Percentiles rank a stretch among this genome's conserved stretches.
These are phyloP conservation scores for Pleurotus citrinopileatus DNA, from an alignment of 768 basidiomycete species.

Conservation along the genomic window DNA sequence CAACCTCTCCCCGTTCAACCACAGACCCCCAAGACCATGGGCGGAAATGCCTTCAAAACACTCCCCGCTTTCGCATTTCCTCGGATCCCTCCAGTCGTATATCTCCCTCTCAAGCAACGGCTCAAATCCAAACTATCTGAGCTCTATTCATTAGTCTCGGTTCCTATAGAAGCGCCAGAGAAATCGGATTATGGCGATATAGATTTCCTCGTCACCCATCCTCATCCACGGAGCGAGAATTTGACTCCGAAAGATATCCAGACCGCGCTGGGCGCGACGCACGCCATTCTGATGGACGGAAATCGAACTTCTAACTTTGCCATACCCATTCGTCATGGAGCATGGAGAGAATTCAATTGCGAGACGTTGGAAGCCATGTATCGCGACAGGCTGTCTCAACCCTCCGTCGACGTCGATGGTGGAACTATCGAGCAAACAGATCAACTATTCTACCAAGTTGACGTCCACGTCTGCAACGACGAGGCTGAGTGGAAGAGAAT, in stretches of 20 bases:
- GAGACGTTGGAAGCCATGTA: slow-evolving; percentile 24
- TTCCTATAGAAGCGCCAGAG: slow-evolving; percentile 62
- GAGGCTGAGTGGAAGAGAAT: slow-evolving; percentile 47
- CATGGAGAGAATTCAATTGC: slow-evolving; percentile 33
- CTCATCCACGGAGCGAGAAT: slow-evolving; percentile 26
- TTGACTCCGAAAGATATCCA: slow-evolving; percentile 35
- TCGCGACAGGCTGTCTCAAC: slow-evolving; percentile 21
- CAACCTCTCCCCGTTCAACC: too few relatives aligned
- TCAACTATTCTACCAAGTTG: slow-evolving; percentile 40
- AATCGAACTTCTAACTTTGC: slow-evolving; percentile 66
- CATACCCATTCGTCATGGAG: slow-evolving; percentile 36
- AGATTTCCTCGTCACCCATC: slow-evolving; percentile 60
- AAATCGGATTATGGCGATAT: slow-evolving; percentile 69
- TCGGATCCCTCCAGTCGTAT: slow-evolving; percentile 56
- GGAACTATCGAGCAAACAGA: background rate
- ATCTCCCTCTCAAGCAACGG: slow-evolving; percentile 46
- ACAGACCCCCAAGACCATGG: slow-evolving; percentile 49
- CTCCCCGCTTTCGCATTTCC: slow-evolving; percentile 50
- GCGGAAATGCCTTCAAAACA: slow-evolving; percentile 63
- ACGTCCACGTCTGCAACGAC: slow-evolving; percentile 57
- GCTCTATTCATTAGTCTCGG: slow-evolving; percentile 48
- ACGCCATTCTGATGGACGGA: slow-evolving; percentile 44
- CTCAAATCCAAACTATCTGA: slow-evolving; percentile 36
- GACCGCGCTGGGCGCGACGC: slow-evolving; percentile 42
- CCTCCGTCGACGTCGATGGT: background rate